Evolutionary conservation across 768 basidiomycete genomes (phyloP).

Genomic region (Mycena leptocephala): DNA sequence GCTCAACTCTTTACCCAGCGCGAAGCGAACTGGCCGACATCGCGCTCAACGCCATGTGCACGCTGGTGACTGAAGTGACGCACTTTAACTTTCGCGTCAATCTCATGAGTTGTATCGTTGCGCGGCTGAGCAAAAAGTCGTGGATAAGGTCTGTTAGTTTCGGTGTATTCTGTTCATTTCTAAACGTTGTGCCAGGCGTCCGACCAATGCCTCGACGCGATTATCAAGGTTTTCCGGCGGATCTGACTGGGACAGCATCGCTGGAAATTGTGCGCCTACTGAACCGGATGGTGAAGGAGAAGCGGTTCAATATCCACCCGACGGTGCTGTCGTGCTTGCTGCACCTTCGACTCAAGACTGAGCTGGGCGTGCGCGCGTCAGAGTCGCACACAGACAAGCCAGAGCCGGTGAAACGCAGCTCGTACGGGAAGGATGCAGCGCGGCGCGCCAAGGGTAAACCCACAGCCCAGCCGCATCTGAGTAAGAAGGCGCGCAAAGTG

Average conservation of each 20-base stretch:
- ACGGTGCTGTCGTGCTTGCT: slow-evolving; percentile 90
- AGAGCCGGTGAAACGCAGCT: slow-evolving; percentile 53
- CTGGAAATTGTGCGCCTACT: slow-evolving; percentile 92
- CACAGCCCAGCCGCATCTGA: slow-evolving; percentile 81
- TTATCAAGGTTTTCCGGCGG: slow-evolving; percentile 90
- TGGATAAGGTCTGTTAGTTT: slow-evolving; percentile 83
- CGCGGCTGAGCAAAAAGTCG: slow-evolving; percentile 85
- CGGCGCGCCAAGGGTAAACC: slow-evolving; percentile 72
- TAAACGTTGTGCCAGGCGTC: slow-evolving; percentile 71
- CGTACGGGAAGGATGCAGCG: slow-evolving; percentile 61
- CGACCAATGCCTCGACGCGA: slow-evolving; percentile 85
- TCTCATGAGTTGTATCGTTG: slow-evolving; percentile 90
- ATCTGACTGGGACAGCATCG: slow-evolving; percentile 86
- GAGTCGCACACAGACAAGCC: slow-evolving; percentile 76
- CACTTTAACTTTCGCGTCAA: slow-evolving; percentile 98
- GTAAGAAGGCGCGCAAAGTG: slow-evolving; percentile 92
- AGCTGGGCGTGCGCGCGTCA: slow-evolving; percentile 87
- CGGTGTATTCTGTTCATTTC: slow-evolving; percentile 24
- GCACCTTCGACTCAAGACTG: slow-evolving; percentile 89
- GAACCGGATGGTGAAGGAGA: slow-evolving; percentile 97
- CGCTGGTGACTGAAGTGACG: slow-evolving; percentile 84
- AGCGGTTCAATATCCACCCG: slow-evolving; percentile 91
- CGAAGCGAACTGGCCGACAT: slow-evolving; percentile 78
- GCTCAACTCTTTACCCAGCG: slow-evolving; percentile 55
- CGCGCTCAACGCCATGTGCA: slow-evolving; percentile 90